A percentile compares a stretch with the other conserved stretches of the same genome.
Conservation (phyloP, 169 alveolate species). For the Cryptosporidium baileyi region DNA sequence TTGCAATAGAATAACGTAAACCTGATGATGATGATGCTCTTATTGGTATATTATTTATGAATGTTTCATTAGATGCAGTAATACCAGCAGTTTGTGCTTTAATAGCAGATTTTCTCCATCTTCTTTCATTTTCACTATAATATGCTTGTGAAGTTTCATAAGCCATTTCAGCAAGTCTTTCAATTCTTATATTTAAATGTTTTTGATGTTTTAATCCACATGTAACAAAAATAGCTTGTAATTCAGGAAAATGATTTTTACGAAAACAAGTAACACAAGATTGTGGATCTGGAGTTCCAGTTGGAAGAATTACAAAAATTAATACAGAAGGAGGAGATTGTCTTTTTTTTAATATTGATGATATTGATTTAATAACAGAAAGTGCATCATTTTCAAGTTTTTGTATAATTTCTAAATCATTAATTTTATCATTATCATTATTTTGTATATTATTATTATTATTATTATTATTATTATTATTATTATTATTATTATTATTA, state of each 20-base stretch:
- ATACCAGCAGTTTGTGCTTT: constrained; percentile 63
- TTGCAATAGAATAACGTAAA: constrained; percentile 4
- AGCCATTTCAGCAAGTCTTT: constrained; percentile 63
- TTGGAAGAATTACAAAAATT: constrained; percentile 55
- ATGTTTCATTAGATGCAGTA: constrained; percentile 1
- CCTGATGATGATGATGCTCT: constrained; percentile 34
- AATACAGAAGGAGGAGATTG: constrained; percentile 68
- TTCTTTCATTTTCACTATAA: constrained; percentile 55
- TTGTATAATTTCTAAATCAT: background rate
- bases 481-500: background rate
- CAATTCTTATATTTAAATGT: constrained; percentile 50
- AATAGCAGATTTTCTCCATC: constrained; percentile 68
- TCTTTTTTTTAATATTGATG: constrained; percentile 17
- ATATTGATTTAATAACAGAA: background rate
- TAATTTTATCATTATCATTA: background rate
- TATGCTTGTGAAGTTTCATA: constrained; percentile 62
- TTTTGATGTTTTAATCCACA: constrained; percentile 61
- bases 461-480: background rate
- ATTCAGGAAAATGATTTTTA: constrained; percentile 56
- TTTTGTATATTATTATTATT: too few relatives aligned
- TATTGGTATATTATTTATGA: background rate
- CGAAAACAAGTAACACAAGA: constrained; percentile 55
- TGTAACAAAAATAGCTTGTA: constrained; percentile 61
- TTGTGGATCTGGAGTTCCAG: constrained; percentile 67
- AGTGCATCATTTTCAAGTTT: constrained; percentile 47